Evolutionary conservation across 169 alveolate genomes (phyloP).

Genomic region (Perkinsus chesapeaki): DNA sequence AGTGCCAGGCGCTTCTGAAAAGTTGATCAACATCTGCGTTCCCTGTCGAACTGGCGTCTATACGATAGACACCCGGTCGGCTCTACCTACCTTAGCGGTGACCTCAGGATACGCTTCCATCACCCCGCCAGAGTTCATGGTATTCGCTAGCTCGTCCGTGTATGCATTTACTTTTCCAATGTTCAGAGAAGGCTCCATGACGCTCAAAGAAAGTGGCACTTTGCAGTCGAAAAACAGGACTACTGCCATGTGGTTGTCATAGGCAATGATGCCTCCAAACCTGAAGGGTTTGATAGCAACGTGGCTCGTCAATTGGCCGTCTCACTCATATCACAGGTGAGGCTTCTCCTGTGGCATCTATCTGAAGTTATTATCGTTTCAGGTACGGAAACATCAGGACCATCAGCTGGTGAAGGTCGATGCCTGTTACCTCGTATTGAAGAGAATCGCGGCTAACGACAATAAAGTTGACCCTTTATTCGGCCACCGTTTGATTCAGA

Average conservation of each 20-base stretch:
- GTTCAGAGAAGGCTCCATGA: background rate
- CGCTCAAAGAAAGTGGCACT: background rate
- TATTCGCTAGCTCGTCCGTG: background rate
- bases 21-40: background rate
- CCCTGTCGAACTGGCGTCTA: background rate
- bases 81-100: background rate
- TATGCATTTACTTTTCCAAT: background rate
- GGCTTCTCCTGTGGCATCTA: too few relatives aligned
- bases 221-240: background rate
- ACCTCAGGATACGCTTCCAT: background rate
- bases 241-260: background rate
- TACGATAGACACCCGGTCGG: background rate
- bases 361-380: too few relatives aligned
- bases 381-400: background rate
- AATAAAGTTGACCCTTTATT: background rate
- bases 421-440: background rate
- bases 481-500: background rate
- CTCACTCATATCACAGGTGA: background rate
- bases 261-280: background rate
- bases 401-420: background rate
- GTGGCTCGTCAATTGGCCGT: background rate
- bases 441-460: background rate
- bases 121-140: background rate
- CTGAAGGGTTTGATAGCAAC: background rate
- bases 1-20: background rate